phyloP scores from a whole-genome alignment of 2,329 filamentous ascomycete genomes.

The Xylariaceae sp. region DNA sequence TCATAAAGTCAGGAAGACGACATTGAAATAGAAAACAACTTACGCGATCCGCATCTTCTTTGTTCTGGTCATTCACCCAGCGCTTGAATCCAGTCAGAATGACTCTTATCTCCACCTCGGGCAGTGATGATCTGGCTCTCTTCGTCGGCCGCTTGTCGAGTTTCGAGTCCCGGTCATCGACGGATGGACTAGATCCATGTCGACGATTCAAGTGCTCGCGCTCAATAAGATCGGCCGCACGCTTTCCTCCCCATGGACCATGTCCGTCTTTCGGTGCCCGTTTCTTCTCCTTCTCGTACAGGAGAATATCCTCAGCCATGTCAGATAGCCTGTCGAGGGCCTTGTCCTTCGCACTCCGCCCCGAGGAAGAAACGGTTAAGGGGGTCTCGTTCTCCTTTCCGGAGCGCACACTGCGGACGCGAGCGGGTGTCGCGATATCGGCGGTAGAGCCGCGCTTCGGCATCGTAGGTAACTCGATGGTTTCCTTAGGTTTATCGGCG shows the following conservation, averaged over 20 bases:
- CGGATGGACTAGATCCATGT: constrained; percentile 37
- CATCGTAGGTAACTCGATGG: constrained; percentile 32
- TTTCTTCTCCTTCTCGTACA: constrained; percentile 93
- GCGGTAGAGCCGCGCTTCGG: constrained; percentile 28
- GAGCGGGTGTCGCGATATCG: constrained; percentile 47
- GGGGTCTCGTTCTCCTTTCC: constrained; percentile 85
- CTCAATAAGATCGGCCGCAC: constrained; percentile 55
- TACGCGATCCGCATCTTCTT: constrained; percentile 77
- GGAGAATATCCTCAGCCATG: constrained; percentile 75
- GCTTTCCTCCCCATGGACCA: constrained; percentile 57
- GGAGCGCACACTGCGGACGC: constrained; percentile 45
- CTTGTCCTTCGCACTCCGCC: constrained; percentile 82
- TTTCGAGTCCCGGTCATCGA: constrained; percentile 33
- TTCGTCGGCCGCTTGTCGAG: constrained; percentile 54
- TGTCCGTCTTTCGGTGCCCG: constrained; percentile 49
- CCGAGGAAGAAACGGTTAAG: constrained; percentile 58
- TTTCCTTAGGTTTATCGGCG: constrained; percentile 34
- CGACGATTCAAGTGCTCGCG: constrained; percentile 38
- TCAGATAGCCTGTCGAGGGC: constrained; percentile 72
- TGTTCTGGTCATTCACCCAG: constrained; percentile 69
- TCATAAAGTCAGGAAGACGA: constrained; percentile 4
- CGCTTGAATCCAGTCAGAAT: constrained; percentile 78
- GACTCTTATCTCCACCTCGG: constrained; percentile 66
- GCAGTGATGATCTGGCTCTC: constrained; percentile 56
- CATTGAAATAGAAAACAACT: constrained; percentile 31